Evolutionary conservation across 164 flowering plant species (phyloP), one percentile per base, ranked within the genome.

Genomic region (Tetracentron sinense): DNA sequence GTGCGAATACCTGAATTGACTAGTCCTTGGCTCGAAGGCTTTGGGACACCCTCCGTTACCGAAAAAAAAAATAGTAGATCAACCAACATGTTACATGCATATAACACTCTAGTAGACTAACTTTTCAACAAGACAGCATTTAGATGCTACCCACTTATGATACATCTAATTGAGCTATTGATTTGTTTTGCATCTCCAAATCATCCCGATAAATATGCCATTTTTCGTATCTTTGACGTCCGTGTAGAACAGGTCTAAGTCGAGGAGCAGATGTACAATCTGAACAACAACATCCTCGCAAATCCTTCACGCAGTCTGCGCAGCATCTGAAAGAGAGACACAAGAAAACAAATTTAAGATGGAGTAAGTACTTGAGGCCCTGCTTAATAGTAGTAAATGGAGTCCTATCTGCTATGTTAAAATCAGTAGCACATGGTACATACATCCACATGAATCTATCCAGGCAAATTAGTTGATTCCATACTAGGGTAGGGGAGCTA

Each of bases 141-240:
- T n/a, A n/a, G n/a, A n/a, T n/a, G n/a, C 5, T 38, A 38, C 44
- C 14, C 44, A 38, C 44, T 8, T 4, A 38, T 10, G 44, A 10
- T 38, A 10, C 44, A 38, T 10, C 44, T 38, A 38, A 38, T n/a
- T n/a, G n/a, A n/a, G 21, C n/a, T 15, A 27, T 15, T 26, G 19
- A 26, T 12, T 26, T 72, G 64, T 53, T 65, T 63, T 74, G 69
- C 66, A 72, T 54, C 68, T 66, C 67, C 4, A 60, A 20, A 61
- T 89, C 92, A 61, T 89, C 92, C 42, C 94, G 70, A 68, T 92
- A 92, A 11, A 69, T 58, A 71, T 92, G 92, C 97, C 97, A 92
- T 64, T 92, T 92, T 54, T 85, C 29, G 71, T 92, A 92, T 82
- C 97, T 85, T 38, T 83, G 83, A 42, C 74, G 75, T 22, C 83